Evolutionary conservation across 495 filamentous ascomycete species (phyloP).

Genomic region (Aspergillus funiculosus): DNA sequence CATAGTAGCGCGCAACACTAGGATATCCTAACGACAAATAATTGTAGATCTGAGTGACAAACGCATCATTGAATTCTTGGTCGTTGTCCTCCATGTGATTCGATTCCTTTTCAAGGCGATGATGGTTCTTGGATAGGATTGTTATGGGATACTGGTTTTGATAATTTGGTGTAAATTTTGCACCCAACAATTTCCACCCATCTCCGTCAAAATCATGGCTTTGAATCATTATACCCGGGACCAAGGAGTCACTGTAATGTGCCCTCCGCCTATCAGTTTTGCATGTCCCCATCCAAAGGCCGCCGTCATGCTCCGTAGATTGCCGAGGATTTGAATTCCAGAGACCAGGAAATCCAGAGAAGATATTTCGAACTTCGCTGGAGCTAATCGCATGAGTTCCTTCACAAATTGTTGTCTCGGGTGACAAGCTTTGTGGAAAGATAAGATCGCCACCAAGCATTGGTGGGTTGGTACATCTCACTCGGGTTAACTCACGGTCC

Average conservation of each 20-base stretch:
- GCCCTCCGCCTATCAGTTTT: constrained; percentile 16
- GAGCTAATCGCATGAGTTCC: constrained; percentile 41
- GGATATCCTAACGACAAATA: constrained; percentile 91
- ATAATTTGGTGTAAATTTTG: neutral
- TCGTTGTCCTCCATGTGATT: constrained; percentile 49
- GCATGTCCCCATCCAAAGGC: constrained; percentile 65
- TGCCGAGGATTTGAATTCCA: constrained; percentile 33
- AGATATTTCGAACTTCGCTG: constrained; percentile 37
- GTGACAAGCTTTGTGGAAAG: constrained; percentile 72
- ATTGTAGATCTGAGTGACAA: constrained; percentile 93
- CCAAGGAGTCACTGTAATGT: constrained; percentile 7
- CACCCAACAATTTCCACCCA: neutral
- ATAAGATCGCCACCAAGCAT: constrained; percentile 75
- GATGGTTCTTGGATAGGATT: neutral
- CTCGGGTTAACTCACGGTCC: constrained; percentile 41
- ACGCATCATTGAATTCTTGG: constrained; percentile 69
- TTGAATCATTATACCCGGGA: constrained; percentile 17
- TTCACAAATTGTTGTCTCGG: constrained; percentile 74
- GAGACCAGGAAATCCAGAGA: constrained; percentile 29
- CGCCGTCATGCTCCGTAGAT: constrained; percentile 35
- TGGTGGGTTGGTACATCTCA: constrained; percentile 60
- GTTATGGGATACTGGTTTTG: neutral
- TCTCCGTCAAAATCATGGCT: neutral
- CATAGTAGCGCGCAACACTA: constrained; percentile 71
- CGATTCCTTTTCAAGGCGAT: constrained; percentile 38